Evolutionary conservation across 2,329 filamentous ascomycete species (phyloP).

Genomic region (Cladosporium sp.): DNA sequence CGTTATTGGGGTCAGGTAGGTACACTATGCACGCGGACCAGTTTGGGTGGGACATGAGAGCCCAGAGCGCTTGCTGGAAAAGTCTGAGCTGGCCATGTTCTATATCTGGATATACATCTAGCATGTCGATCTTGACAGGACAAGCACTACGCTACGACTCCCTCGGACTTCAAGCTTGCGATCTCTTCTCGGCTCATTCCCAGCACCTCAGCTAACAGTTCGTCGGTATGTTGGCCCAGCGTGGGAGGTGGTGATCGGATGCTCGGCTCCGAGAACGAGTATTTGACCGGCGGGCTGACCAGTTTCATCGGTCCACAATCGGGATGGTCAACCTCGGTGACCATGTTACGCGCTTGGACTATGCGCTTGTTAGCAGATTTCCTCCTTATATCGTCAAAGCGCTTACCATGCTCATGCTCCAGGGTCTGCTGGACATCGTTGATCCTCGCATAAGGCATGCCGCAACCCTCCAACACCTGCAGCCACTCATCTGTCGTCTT

Average conservation of each 20-base stretch:
- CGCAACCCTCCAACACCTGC: constrained; percentile 77
- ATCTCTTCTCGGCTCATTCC: constrained; percentile 60
- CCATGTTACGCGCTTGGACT: constrained; percentile 78
- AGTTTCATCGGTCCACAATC: constrained; percentile 81
- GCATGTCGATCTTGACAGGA: no score
- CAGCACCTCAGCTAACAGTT: constrained; percentile 64
- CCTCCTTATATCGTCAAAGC: background rate
- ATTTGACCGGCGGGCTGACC: constrained; percentile 93
- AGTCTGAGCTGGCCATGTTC: no score
- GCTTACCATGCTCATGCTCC: constrained; percentile 74
- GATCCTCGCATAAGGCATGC: constrained; percentile 90
- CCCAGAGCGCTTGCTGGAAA: no score
- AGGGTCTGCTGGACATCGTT: constrained; percentile 87
- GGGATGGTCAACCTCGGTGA: constrained; percentile 79
- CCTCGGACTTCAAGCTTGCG: constrained; percentile 57
- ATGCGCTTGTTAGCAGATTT: background rate
- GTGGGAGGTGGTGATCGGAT: constrained; percentile 77
- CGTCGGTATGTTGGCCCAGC: constrained; percentile 81
- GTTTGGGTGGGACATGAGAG: no score
- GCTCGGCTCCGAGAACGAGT: constrained; percentile 73
- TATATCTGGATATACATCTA: no score
- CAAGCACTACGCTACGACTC: constrained; percentile 54
- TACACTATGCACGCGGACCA: no score
- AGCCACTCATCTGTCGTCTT: constrained; percentile 89
- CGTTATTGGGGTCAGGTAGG: no score